These are phyloP conservation scores for Auricularia auricula-judae DNA, from an alignment of 768 basidiomycete genomes.

Conservation along the genomic window DNA sequence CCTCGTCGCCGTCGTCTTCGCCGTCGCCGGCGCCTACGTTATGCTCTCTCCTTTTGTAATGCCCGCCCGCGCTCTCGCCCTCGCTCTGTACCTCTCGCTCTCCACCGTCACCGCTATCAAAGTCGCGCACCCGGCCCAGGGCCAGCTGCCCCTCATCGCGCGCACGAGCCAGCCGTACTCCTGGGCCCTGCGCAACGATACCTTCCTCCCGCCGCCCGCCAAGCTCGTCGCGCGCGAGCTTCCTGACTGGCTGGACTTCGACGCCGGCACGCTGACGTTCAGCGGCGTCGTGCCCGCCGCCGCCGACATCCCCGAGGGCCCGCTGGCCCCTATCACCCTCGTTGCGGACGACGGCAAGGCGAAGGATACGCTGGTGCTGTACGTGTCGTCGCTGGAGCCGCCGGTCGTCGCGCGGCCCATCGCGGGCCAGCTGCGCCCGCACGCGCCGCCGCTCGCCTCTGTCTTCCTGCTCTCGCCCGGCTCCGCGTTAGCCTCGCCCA, in stretches of 20 bases:
- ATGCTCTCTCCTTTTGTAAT: not conserved
- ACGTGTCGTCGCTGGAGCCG: slow-evolving; percentile 38
- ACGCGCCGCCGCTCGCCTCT: slow-evolving; percentile 61
- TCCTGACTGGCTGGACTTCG: slow-evolving; percentile 72
- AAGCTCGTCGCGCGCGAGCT: slow-evolving; percentile 30
- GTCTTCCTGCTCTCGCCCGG: slow-evolving; percentile 53
- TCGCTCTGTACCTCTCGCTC: slow-evolving; percentile 41
- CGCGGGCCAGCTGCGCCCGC: slow-evolving; percentile 45
- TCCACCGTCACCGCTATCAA: slow-evolving; percentile 24
- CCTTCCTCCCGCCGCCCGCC: slow-evolving; percentile 36
- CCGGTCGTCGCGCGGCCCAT: slow-evolving; percentile 47
- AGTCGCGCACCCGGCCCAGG: slow-evolving; percentile 49
- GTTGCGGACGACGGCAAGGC: slow-evolving; percentile 41
- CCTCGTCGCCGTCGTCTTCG: not conserved
- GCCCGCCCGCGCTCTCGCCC: slow-evolving; percentile 50
- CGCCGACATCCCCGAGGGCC: slow-evolving; percentile 49
- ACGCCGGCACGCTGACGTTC: slow-evolving; percentile 48
- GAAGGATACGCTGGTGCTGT: slow-evolving; percentile 37
- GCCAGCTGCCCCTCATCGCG: slow-evolving; percentile 72
- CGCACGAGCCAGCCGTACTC: slow-evolving; percentile 50
- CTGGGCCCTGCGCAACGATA: slow-evolving; percentile 57
- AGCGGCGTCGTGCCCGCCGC: slow-evolving; percentile 50
- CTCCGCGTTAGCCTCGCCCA: slow-evolving; percentile 40
- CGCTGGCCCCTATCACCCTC: slow-evolving; percentile 34
- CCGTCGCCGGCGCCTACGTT: slow-evolving; percentile 10